These are phyloP conservation scores for Coemansia sp. DNA, from an alignment of 192 early-diverging fungal species.

Conservation along the genomic window DNA sequence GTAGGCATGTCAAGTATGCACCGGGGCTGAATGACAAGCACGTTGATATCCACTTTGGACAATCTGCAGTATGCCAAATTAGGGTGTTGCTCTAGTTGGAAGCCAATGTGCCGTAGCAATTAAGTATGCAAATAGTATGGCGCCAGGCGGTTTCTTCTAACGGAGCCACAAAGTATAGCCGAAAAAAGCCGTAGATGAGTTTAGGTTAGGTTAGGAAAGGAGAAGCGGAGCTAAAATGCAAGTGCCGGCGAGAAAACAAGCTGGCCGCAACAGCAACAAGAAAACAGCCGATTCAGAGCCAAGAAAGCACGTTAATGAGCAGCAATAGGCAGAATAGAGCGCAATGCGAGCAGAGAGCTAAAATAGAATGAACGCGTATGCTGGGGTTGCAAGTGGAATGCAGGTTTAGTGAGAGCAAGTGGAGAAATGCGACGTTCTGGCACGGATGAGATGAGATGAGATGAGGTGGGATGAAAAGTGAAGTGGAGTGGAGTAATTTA, in stretches of 20 bases:
- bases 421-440: constrained; percentile 2
- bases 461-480: too few relatives aligned
- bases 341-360: neutral
- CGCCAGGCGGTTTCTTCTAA: neutral
- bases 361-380: constrained; percentile 1
- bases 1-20: constrained; percentile 25
- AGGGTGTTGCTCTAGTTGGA: neutral
- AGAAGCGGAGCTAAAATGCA: neutral
- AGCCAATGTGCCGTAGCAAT: neutral
- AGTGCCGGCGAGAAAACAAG: neutral
- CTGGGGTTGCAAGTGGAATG: neutral
- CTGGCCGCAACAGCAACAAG: neutral
- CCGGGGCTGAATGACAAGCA: constrained; percentile 27
- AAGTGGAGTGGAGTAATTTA: too few relatives aligned
- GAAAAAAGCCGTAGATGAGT: neutral
- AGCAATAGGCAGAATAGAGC: neutral
- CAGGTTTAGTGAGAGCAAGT: neutral
- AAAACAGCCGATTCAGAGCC: neutral
- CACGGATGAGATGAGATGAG: constrained; percentile 1
- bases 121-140: neutral
- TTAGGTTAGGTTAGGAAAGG: too few relatives aligned
- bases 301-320: neutral
- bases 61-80: constrained; percentile 1
- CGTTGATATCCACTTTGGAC: constrained; percentile 47
- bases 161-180: neutral